phyloP scores from a whole-genome alignment of 179 eudicot genomes.

The Pouteria campechiana region DNA sequence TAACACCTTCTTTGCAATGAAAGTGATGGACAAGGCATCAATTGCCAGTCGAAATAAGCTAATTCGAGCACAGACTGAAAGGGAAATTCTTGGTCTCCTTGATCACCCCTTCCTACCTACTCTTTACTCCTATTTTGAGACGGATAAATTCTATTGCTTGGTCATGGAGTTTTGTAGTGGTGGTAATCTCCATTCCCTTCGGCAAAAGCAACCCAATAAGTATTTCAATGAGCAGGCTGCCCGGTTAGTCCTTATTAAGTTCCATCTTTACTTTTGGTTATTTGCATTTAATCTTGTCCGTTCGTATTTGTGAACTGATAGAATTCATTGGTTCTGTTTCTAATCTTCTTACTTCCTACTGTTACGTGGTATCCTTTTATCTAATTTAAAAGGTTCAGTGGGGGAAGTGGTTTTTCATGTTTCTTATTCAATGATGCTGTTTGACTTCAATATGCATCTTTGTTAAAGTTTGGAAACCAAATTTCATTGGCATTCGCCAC shows the following conservation, averaged over 20 bases:
- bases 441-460: no score
- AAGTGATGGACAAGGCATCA: slow-evolving; percentile 70
- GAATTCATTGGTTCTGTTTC: no score
- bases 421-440: not conserved
- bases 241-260: slow-evolving; percentile 19
- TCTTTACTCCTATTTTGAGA: slow-evolving; percentile 52
- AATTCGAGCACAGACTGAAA: slow-evolving; percentile 60
- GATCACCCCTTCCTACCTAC: slow-evolving; percentile 76
- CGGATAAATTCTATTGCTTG: slow-evolving; percentile 59
- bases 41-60: slow-evolving; percentile 63
- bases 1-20: slow-evolving; percentile 50
- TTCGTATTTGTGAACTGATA: no score
- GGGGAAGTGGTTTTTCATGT: not conserved
- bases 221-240: slow-evolving; percentile 64
- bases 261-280: not conserved
- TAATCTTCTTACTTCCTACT: not conserved
- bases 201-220: slow-evolving; percentile 63
- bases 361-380: not conserved
- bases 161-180: slow-evolving; percentile 75
- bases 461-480: no score
- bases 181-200: slow-evolving; percentile 60
- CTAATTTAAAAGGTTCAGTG: not conserved
- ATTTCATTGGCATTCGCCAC: no score
- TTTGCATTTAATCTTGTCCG: not conserved
- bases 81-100: slow-evolving; percentile 65